Evolutionary conservation across 441 rosid genomes (phyloP).

Genomic region (Adansonia rubrostipa): DNA sequence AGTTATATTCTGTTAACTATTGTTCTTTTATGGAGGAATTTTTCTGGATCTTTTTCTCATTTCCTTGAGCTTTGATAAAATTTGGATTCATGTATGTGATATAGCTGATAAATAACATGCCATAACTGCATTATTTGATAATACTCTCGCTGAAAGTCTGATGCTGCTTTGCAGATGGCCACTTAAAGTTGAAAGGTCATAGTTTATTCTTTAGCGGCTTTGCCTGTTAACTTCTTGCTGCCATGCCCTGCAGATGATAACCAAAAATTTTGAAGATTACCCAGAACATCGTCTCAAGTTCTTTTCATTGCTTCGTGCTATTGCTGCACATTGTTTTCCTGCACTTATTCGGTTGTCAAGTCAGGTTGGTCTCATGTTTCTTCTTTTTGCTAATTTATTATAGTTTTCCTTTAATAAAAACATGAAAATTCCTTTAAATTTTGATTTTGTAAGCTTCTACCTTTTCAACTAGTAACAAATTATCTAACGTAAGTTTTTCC

Average conservation of each 20-base stretch:
- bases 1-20: background rate
- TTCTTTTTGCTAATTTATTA: background rate
- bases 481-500: background rate
- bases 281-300: slow-evolving; percentile 99
- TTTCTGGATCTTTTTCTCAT: background rate
- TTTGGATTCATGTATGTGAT: background rate
- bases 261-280: slow-evolving; percentile 96
- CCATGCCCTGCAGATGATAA: slow-evolving; percentile 80
- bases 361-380: slow-evolving; percentile 63
- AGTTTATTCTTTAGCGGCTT: slow-evolving; percentile 10
- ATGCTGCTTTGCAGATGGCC: background rate
- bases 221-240: background rate
- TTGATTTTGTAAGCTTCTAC: background rate
- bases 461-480: background rate
- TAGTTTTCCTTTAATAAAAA: background rate
- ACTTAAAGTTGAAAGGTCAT: background rate
- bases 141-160: background rate
- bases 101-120: background rate
- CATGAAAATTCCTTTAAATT: background rate
- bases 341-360: slow-evolving; percentile 88
- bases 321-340: slow-evolving; percentile 92
- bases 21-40: background rate
- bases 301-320: slow-evolving; percentile 96
- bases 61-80: background rate
- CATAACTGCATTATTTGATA: background rate